Evolutionary conservation across 345 rosid genomes (phyloP), one percentile per base, ranked within the genome.

Genomic region (Isatis tinctoria): DNA sequence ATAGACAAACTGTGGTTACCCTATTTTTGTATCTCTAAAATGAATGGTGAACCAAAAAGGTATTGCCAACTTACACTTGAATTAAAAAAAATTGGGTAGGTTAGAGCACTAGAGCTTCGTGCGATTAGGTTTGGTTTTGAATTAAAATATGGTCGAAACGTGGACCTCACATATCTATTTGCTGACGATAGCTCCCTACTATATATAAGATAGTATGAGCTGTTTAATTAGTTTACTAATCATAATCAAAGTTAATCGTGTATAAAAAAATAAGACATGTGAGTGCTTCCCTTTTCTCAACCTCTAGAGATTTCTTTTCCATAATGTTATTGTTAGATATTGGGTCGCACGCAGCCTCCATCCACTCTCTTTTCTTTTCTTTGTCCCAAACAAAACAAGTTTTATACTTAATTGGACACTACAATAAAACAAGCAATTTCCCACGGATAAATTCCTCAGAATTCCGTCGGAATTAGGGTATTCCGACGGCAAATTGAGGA

Each of bases 301-400:
- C 30, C 71, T 65, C 40, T 44, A 53, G 10, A 43, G 58, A 65
- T 65, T 56, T 65, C 49, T 56, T 44, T 56, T 56, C 51, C 39
- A 8, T 45, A 35, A n/a, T 54, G 77, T 53, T 65, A 35, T 65
- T 52, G 69, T 39, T 72, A 36, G 14, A 41, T 61, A 56, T 65
- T 65, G 72, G 66, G 37, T 73, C 58, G 40, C 66, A 65, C 72
- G 66, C 72, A 74, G 65, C 66, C 60, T 65, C 72, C 58, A 65
- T 27, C 35, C 26, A 11, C 39, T 26, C 35, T 47, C 27, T 40
- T 40, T 35, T 20, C 16, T 30, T 65, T 33, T 12, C 14, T 17
- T 30, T 56, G n/a, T 43, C 48, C 58, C 10, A 65, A 73, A 33
- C 11, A 63, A 41, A 44, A 44, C 65, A 65, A 11, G 30, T 8